These are phyloP conservation scores for Gossypium gossypioides DNA, from an alignment of 441 rosid genomes.

Conservation along the genomic window DNA sequence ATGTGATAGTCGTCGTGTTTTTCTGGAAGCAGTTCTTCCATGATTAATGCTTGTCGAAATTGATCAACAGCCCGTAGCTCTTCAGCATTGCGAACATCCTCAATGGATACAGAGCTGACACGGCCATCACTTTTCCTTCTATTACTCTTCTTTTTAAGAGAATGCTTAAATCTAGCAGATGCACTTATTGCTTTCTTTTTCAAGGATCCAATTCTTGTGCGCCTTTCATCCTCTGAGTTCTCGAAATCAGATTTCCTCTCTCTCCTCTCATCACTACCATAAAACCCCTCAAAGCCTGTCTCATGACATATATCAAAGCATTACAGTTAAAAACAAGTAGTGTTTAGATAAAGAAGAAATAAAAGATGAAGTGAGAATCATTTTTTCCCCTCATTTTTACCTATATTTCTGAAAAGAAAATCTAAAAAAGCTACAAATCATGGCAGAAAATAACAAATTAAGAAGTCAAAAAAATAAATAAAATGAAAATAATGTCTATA, in stretches of 20 bases:
- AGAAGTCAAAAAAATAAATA: background rate
- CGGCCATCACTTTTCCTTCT: conserved; percentile 84
- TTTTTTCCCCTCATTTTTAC: background rate
- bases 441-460: background rate
- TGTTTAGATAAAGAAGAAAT: background rate
- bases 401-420: background rate
- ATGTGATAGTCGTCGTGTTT: conserved; percentile 80
- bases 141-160: conserved; percentile 71
- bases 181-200: conserved; percentile 89
- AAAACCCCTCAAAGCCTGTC: conserved; percentile 65
- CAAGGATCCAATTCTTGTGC: conserved; percentile 77
- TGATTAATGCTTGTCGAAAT: conserved; percentile 64
- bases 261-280: conserved; percentile 86
- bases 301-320: background rate
- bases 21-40: conserved; percentile 71
- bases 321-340: background rate
- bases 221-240: conserved; percentile 97
- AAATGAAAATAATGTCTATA: background rate
- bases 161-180: conserved; percentile 78
- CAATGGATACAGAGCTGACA: conserved; percentile 87
- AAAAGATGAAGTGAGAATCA: background rate
- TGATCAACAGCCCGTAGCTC: conserved; percentile 82
- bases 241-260: conserved; percentile 92
- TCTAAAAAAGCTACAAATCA: background rate
- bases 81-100: conserved; percentile 77